These are phyloP conservation scores for Naganishia friedmannii DNA, from an alignment of 768 basidiomycete genomes.

Conservation along the genomic window DNA sequence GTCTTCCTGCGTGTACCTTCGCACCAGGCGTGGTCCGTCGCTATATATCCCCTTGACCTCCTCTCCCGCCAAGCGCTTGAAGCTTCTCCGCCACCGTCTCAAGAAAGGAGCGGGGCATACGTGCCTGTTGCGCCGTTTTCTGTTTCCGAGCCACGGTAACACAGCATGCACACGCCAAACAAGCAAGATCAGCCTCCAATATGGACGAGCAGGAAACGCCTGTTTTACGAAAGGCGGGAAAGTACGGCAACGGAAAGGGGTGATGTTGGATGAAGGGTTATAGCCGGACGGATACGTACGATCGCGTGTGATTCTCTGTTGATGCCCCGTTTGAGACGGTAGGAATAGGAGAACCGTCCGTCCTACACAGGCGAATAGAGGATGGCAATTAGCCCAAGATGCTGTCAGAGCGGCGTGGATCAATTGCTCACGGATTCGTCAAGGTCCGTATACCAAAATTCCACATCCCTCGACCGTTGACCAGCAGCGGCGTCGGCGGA, in stretches of 20 bases:
- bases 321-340: conserved; percentile 74
- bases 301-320: conserved; percentile 80
- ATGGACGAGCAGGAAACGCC: too few species aligned
- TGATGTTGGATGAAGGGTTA: not conserved
- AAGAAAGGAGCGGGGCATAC: conserved; percentile 61
- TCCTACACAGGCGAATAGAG: conserved; percentile 56
- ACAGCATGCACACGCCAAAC: not conserved
- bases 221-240: not conserved
- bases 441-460: conserved; percentile 86
- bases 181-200: not conserved
- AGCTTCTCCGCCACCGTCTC: conserved; percentile 24
- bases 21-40: too few species aligned
- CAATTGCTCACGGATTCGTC: conserved; percentile 66
- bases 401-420: not conserved
- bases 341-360: conserved; percentile 76
- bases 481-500: conserved; percentile 41
- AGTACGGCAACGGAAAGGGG: not conserved
- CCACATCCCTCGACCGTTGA: conserved; percentile 59
- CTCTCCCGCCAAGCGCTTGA: not conserved
- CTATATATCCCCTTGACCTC: not conserved
- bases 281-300: conserved; percentile 33
- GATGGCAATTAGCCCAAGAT: not conserved
- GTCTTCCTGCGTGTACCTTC: too few species aligned
- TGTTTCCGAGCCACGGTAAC: conserved; percentile 45
- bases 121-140: conserved; percentile 82